phyloP scores from a whole-genome alignment of 371 early-diverging fungal genomes.

The Saksenaea vasiformis region DNA sequence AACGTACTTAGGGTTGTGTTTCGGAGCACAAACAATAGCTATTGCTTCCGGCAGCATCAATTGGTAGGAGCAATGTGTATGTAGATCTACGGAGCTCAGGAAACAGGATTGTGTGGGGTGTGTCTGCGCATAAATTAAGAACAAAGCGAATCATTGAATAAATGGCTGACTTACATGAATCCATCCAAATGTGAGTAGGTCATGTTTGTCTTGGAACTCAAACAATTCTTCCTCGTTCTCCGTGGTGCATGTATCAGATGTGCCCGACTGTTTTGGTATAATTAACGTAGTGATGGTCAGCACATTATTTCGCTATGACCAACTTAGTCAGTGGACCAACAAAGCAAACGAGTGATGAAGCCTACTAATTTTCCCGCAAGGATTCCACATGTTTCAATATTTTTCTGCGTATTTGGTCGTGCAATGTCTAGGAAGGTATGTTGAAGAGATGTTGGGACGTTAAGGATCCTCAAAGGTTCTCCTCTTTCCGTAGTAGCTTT shows the following conservation, averaged over 20 bases:
- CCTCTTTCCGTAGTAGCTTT: constrained; percentile 61
- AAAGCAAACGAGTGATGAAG: not conserved
- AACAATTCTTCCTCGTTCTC: constrained; percentile 88
- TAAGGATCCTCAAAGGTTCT: constrained; percentile 64
- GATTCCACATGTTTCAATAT: constrained; percentile 92
- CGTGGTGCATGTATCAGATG: constrained; percentile 86
- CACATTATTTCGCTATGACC: constrained; percentile 58
- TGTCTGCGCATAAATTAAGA: constrained; percentile 52
- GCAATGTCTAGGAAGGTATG: constrained; percentile 77
- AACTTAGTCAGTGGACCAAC: not conserved
- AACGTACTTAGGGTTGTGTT: constrained; percentile 65
- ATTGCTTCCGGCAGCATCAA: constrained; percentile 93
- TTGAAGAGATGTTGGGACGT: constrained; percentile 65
- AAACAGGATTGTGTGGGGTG: constrained; percentile 95
- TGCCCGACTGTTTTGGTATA: constrained; percentile 88
- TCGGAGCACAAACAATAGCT: constrained; percentile 90
- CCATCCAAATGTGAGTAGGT: constrained; percentile 91
- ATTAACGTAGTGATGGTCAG: constrained; percentile 78
- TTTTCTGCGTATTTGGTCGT: constrained; percentile 69
- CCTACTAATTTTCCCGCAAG: constrained; percentile 76
- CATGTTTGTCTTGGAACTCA: constrained; percentile 71
- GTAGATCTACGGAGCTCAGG: constrained; percentile 89
- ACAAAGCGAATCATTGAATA: not conserved
- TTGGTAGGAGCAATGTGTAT: constrained; percentile 93
- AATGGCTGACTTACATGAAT: constrained; percentile 73